These are phyloP conservation scores for Cetradonia linearis DNA, from an alignment of 495 filamentous ascomycete species.

Conservation along the genomic window DNA sequence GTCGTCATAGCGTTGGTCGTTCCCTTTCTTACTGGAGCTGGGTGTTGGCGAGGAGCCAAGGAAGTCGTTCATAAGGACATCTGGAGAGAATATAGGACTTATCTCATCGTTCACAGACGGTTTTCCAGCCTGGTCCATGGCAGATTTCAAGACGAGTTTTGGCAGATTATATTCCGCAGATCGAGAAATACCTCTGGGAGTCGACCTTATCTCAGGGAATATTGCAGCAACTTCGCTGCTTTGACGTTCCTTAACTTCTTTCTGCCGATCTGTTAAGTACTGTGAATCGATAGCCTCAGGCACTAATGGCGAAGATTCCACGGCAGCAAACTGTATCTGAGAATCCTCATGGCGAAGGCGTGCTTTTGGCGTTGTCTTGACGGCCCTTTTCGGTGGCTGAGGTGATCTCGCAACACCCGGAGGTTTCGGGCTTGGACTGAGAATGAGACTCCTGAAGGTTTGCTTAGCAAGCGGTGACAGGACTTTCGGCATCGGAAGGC, in stretches of 20 bases:
- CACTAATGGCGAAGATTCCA: slow-evolving; percentile 40
- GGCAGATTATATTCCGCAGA: slow-evolving; percentile 31
- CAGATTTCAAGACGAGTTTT: slow-evolving; percentile 31
- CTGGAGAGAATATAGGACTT: slow-evolving; percentile 40
- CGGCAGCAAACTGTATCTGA: slow-evolving; percentile 61
- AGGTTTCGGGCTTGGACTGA: neutral
- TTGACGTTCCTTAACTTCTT: slow-evolving; percentile 58
- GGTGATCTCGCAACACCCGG: neutral
- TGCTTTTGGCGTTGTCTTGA: slow-evolving; percentile 26
- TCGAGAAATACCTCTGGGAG: slow-evolving; percentile 34
- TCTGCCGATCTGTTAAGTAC: slow-evolving; percentile 62
- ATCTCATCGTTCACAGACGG: slow-evolving; percentile 30
- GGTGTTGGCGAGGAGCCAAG: slow-evolving; percentile 80
- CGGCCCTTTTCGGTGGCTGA: slow-evolving; percentile 8
- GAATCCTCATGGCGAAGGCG: slow-evolving; percentile 64
- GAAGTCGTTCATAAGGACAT: slow-evolving; percentile 46
- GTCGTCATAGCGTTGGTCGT: slow-evolving; percentile 29
- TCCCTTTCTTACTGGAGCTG: slow-evolving; percentile 31
- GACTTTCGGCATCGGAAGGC: neutral
- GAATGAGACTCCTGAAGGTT: neutral
- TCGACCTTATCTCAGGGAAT: slow-evolving; percentile 60
- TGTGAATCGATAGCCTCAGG: slow-evolving; percentile 48
- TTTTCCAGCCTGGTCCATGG: slow-evolving; percentile 24
- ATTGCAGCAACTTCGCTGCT: slow-evolving; percentile 51
- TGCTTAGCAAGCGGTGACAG: neutral